These are phyloP conservation scores for Gamarada debralockiae DNA, from an alignment of 495 filamentous ascomycete species.

Conservation along the genomic window DNA sequence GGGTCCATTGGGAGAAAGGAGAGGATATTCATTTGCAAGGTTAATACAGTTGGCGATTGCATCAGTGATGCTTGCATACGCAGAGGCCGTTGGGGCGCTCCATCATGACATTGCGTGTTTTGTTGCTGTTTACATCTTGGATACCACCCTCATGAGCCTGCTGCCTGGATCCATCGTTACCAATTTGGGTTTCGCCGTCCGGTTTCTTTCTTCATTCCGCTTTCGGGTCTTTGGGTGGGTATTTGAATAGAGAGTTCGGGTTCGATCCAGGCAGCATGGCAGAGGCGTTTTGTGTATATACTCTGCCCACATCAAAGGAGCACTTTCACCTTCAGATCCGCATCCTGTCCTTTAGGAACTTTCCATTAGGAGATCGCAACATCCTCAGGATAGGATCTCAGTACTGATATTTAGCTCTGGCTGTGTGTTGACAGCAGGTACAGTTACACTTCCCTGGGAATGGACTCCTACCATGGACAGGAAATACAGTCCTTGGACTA, in stretches of 20 bases:
- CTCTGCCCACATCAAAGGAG: not conserved
- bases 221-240: conserved; percentile 19
- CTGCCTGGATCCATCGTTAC: conserved; percentile 25
- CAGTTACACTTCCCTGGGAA: not conserved
- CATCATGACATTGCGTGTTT: conserved; percentile 4
- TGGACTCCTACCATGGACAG: not conserved
- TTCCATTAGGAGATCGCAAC: not conserved
- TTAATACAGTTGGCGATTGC: conserved; percentile 19
- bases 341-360: conserved; percentile 5
- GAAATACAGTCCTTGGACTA: not conserved
- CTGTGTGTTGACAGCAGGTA: not conserved
- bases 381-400: no score
- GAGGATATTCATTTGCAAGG: conserved; percentile 2
- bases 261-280: conserved; percentile 24
- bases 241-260: conserved; percentile 14
- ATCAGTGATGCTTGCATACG: conserved; percentile 23
- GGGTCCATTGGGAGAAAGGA: conserved; percentile 10
- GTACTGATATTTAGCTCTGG: not conserved
- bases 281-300: conserved; percentile 8
- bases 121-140: conserved; percentile 14
- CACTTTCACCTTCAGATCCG: conserved; percentile 1
- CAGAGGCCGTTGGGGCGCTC: conserved; percentile 23
- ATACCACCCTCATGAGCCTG: conserved; percentile 19
- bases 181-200: conserved; percentile 14
- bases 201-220: not conserved